These are phyloP conservation scores for Penicillium ucsense DNA, from an alignment of 495 filamentous ascomycete species.

Conservation along the genomic window DNA sequence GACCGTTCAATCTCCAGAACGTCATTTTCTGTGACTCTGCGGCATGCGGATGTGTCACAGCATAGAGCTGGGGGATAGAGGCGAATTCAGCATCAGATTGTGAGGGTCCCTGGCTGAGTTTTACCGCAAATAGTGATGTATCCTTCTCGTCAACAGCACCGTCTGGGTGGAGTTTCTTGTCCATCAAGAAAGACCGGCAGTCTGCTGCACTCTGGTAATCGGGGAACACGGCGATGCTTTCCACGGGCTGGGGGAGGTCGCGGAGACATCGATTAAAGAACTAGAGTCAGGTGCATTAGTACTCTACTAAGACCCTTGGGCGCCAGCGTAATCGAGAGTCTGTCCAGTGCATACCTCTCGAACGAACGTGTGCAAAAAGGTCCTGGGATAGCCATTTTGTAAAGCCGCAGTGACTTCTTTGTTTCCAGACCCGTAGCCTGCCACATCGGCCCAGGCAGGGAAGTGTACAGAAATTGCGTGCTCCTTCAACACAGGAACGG, in stretches of 20 bases:
- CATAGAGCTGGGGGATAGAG: not conserved
- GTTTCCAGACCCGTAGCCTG: not conserved
- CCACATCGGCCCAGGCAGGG: not conserved
- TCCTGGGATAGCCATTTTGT: conserved; percentile 9
- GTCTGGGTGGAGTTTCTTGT: not conserved
- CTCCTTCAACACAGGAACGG: too few species aligned
- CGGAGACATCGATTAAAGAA: too few species aligned
- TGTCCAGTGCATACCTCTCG: conserved; percentile 1
- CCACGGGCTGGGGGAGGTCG: too few species aligned
- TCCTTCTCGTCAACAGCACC: not conserved
- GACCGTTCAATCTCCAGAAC: conserved; percentile 9
- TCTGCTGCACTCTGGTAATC: too few species aligned
- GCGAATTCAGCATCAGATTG: too few species aligned
- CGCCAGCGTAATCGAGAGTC: not conserved
- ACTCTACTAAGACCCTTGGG: not conserved
- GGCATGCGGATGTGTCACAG: not conserved
- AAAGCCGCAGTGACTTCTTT: not conserved
- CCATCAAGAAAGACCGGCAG: too few species aligned
- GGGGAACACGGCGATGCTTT: too few species aligned
- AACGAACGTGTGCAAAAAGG: conserved; percentile 3
- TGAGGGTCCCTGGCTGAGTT: not conserved
- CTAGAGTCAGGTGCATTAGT: too few species aligned
- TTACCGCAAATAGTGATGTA: not conserved
- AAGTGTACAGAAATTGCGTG: conserved; percentile 1
- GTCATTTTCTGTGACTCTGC: not conserved